Percentiles rank a stretch among this genome's conserved stretches.
phyloP scores from a whole-genome alignment of 805 yeast genomes.

The Citeromyces matritensis region DNA sequence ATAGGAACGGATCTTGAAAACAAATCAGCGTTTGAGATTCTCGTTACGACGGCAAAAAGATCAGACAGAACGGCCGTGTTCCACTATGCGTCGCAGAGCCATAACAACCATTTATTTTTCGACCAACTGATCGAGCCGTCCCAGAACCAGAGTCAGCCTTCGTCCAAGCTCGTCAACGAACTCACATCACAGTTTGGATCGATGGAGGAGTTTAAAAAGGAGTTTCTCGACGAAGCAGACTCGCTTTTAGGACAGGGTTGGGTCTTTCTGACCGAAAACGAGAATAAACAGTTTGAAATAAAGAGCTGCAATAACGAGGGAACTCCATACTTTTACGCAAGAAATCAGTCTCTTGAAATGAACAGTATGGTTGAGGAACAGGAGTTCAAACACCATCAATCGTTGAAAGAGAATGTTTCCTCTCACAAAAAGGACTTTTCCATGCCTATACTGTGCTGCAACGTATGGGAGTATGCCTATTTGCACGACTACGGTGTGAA shows the following conservation, averaged over 20 bases:
- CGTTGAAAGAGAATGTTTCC: slow-evolving; percentile 24
- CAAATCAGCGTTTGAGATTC: slow-evolving; percentile 57
- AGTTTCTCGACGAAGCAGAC: slow-evolving; percentile 34
- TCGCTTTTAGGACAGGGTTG: slow-evolving; percentile 55
- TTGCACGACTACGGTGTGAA: slow-evolving; percentile 68
- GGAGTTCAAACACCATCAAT: slow-evolving; percentile 29
- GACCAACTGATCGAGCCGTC: slow-evolving; percentile 29
- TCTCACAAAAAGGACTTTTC: slow-evolving; percentile 38
- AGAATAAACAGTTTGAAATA: slow-evolving; percentile 40
- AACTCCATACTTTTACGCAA: slow-evolving; percentile 56
- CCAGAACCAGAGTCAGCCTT: slow-evolving; percentile 1
- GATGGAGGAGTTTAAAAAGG: slow-evolving; percentile 34
- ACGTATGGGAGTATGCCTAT: slow-evolving; percentile 86
- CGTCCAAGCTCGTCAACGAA: slow-evolving; percentile 11
- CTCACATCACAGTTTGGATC: slow-evolving; percentile 23
- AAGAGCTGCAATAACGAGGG: slow-evolving; percentile 58
- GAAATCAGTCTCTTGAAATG: slow-evolving; percentile 61
- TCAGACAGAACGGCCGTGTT: slow-evolving; percentile 55
- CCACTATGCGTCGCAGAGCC: slow-evolving; percentile 83
- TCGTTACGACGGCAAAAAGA: slow-evolving; percentile 50
- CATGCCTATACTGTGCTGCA: slow-evolving; percentile 64
- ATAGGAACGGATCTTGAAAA: slow-evolving; percentile 72
- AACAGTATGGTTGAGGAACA: slow-evolving; percentile 53
- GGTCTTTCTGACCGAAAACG: slow-evolving; percentile 55
- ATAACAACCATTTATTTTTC: slow-evolving; percentile 83